Base-by-base conservation (phyloP, 1,284 basidiomycete genomes). In the Uromyces viciae-fabae region DNA sequence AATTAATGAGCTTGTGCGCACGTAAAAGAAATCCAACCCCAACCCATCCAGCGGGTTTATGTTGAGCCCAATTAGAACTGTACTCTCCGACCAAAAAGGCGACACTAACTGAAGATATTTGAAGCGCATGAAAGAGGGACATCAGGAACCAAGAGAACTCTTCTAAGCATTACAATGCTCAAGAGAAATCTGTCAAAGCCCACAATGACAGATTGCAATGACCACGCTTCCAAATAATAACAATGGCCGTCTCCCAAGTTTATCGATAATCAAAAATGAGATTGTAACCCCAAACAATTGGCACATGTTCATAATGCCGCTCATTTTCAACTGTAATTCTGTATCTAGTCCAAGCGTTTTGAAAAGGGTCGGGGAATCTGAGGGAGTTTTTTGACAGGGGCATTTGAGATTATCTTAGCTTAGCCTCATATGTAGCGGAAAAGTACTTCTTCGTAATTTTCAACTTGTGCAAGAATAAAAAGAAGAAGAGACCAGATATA, bases 311-410 rank as follows among this genome's bases (percentile, higher is more conserved):
- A 80, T 73, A 31, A 83, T 74, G 8, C 82, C 82, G 40, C 73
- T 54, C 81, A 82, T 81, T 14, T 66, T 80, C 38, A 83, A 80
- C 22, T 46, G 76, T 17, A 64, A 54, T n/a, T 83, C 75, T 75
- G 54, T 81, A 36, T 46, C 56, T 3, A 83, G 60, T 28, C 83
- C 83, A n/a, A 84, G 78, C 31, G 83, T 73, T 42, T 72, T 42
- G 56, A 79, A 75, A 66, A 81, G 79, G 3, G 85, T 83, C 0
- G 85, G 86, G 5, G 82, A 79, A 83, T 86, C 77, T 79, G 60
- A n/a, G 7, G 11, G 5, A 62, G 28, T 1, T 54, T 54, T 54
- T 54, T 54, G 22, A 19, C 36, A 68, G 81, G 42, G 60, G 81
- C 25, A 82, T 60, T 8, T 60, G 15, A 62, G 60, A 17, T 22